phyloP scores from a whole-genome alignment of 345 rosid species.

The Citrus reticulata region DNA sequence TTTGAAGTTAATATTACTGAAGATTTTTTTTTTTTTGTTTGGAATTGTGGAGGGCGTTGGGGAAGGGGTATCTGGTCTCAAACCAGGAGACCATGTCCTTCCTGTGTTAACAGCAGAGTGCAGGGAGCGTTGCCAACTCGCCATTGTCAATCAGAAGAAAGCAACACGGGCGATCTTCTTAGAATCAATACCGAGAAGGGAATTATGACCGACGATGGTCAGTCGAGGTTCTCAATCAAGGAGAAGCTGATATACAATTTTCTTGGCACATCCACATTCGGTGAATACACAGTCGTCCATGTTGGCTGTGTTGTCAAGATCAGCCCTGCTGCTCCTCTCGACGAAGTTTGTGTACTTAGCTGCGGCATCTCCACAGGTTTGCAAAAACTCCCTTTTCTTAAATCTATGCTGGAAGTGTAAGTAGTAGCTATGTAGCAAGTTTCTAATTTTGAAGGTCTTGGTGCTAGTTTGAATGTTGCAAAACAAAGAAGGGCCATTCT shows the following conservation, averaged over 20 bases:
- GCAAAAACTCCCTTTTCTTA: neutral
- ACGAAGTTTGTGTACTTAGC: constrained; percentile 74
- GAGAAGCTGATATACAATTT: constrained; percentile 72
- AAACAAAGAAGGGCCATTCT: constrained; percentile 62
- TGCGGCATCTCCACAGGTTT: constrained; percentile 72
- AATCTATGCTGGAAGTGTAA: neutral
- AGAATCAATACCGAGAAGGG: constrained; percentile 72
- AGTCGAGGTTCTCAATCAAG: constrained; percentile 57
- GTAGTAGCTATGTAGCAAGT: neutral
- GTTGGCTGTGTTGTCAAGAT: constrained; percentile 67
- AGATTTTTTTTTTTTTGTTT: neutral
- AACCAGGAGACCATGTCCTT: constrained; percentile 69
- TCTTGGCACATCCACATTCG: constrained; percentile 71
- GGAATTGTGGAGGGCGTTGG: constrained; percentile 86
- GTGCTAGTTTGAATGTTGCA: constrained; percentile 75
- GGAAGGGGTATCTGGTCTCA: constrained; percentile 64
- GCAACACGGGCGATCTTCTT: constrained; percentile 78
- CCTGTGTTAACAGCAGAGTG: constrained; percentile 82
- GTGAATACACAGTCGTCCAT: constrained; percentile 83
- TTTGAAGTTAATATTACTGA: too few species aligned
- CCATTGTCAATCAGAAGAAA: constrained; percentile 71
- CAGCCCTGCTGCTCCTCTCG: constrained; percentile 70
- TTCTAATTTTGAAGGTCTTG: constrained; percentile 35
- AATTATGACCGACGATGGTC: constrained; percentile 59
- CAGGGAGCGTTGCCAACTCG: constrained; percentile 55